phyloP scores from a whole-genome alignment of 2,329 filamentous ascomycete species.

The Chaetomium globosum region DNA sequence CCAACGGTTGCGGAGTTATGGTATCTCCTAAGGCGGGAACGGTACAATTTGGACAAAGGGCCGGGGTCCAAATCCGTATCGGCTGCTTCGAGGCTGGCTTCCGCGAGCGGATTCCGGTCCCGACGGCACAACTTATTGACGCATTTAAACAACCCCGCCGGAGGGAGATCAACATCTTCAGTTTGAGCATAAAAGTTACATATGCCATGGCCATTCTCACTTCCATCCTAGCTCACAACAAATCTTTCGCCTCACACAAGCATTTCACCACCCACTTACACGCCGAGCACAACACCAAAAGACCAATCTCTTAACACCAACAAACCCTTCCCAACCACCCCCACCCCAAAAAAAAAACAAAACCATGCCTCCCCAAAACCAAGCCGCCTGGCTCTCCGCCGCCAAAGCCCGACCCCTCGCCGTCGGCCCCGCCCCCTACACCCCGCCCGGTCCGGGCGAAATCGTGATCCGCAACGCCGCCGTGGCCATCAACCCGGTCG shows the following conservation, averaged over 20 bases:
- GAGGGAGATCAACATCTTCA: background rate
- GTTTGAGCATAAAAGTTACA: background rate
- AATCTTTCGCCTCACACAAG: background rate
- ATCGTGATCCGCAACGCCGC: background rate
- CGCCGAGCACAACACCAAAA: too few relatives aligned
- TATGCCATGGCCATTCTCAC: background rate
- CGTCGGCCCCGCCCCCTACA: background rate
- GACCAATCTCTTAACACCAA: too few relatives aligned
- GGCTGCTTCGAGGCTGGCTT: background rate
- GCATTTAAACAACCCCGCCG: background rate
- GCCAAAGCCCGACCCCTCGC: background rate
- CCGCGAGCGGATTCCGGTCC: background rate
- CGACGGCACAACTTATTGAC: background rate
- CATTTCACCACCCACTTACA: background rate
- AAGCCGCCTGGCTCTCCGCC: constrained; percentile 3
- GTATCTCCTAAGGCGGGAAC: background rate
- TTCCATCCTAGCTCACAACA: background rate
- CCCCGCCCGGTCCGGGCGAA: background rate
- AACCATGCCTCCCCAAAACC: constrained; percentile 1
- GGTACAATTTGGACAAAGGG: background rate
- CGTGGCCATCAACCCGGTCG: background rate
- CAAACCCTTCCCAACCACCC: background rate
- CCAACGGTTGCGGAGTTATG: background rate
- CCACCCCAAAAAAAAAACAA: background rate
- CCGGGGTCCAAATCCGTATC: background rate